These are phyloP conservation scores for Tylopilus rubrobrunneus DNA, from an alignment of 768 basidiomycete species.

Conservation along the genomic window DNA sequence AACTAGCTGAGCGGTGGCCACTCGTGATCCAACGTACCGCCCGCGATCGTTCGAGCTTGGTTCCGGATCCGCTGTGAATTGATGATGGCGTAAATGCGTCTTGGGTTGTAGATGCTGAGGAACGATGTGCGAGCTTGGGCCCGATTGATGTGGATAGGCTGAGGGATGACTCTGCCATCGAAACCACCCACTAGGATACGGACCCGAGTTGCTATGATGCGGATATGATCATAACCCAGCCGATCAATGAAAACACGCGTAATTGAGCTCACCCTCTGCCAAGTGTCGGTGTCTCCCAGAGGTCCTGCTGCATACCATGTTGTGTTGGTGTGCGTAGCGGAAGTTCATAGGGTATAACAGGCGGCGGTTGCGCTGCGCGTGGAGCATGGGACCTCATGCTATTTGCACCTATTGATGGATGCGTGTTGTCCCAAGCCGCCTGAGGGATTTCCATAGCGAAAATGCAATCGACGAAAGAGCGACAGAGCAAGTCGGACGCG, in stretches of 20 bases:
- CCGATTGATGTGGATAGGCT: conserved; percentile 15
- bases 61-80: background rate
- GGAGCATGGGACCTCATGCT: background rate
- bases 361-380: conserved; percentile 20
- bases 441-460: conserved; percentile 14
- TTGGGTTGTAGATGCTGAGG: conserved; percentile 14
- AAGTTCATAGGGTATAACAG: conserved; percentile 6
- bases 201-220: conserved; percentile 11
- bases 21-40: conserved; percentile 8
- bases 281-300: conserved; percentile 13
- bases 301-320: conserved; percentile 1
- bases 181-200: conserved; percentile 1
- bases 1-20: background rate
- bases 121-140: conserved; percentile 30
- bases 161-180: background rate
- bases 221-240: background rate
- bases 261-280: background rate
- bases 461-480: background rate
- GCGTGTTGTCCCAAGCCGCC: conserved; percentile 23
- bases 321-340: conserved; percentile 4
- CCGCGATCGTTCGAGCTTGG: conserved; percentile 6
- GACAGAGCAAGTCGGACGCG: background rate
- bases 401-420: conserved; percentile 19
- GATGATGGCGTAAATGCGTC: background rate
- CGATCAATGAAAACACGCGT: background rate